phyloP scores from a whole-genome alignment of 1,139 yeast species.

The Nadsonia starkeyi-henricii region DNA sequence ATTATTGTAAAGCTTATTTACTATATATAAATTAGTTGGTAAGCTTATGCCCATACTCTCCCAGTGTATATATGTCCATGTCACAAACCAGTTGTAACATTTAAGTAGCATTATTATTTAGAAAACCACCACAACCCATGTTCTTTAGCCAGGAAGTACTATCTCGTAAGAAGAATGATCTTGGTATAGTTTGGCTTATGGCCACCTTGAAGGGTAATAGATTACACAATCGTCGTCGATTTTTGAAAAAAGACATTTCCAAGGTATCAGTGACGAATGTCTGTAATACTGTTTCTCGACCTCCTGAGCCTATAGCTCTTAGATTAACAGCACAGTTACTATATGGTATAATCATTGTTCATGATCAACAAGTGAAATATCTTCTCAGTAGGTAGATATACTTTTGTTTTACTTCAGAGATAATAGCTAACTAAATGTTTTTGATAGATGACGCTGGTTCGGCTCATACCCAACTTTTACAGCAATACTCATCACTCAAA shows the following conservation, averaged over 20 bases:
- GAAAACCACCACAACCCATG: not conserved
- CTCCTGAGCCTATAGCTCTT: not conserved
- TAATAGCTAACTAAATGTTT: not conserved
- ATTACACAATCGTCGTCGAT: not conserved
- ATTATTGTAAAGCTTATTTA: too few relatives aligned
- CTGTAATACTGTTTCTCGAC: not conserved
- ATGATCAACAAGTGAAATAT: not conserved
- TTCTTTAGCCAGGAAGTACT: not conserved
- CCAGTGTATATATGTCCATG: too few relatives aligned
- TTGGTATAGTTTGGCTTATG: not conserved
- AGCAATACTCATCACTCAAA: not conserved
- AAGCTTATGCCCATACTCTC: too few relatives aligned
- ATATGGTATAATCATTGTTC: not conserved
- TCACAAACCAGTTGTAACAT: too few relatives aligned
- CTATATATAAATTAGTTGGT: too few relatives aligned
- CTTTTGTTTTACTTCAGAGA: too few relatives aligned
- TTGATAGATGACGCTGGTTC: not conserved
- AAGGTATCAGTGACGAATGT: not conserved
- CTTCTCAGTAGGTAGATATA: not conserved
- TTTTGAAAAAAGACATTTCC: not conserved
- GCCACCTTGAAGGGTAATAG: not conserved
- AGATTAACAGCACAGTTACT: not conserved
- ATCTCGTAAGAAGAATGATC: not conserved
- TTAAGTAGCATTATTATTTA: too few relatives aligned
- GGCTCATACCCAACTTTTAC: not conserved